These are phyloP conservation scores for Claviceps fusiformis DNA, from an alignment of 2,329 filamentous ascomycete species.

Conservation along the genomic window DNA sequence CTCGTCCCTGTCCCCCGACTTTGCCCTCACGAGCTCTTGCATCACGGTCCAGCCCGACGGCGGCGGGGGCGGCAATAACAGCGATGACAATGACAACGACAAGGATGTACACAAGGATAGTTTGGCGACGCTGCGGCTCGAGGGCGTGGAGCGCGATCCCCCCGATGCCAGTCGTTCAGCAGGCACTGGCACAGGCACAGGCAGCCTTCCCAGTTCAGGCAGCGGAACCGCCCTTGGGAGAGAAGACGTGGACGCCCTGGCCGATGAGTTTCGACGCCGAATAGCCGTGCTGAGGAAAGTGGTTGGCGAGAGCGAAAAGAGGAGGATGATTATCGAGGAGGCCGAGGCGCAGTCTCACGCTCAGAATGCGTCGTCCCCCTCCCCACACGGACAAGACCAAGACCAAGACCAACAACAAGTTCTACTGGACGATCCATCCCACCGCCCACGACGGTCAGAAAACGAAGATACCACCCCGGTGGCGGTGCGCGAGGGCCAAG, in stretches of 20 bases:
- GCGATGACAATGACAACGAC: not conserved
- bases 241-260: slow-evolving; percentile 36
- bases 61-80: slow-evolving; percentile 8
- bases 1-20: slow-evolving; percentile 59
- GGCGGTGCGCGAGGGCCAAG: no score
- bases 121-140: slow-evolving; percentile 20
- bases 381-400: not conserved
- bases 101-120: slow-evolving; percentile 4
- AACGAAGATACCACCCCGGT: no score
- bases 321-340: slow-evolving; percentile 18
- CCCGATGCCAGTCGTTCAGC: slow-evolving; percentile 10
- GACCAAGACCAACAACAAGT: not conserved
- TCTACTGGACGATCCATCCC: no score
- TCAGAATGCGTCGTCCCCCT: not conserved
- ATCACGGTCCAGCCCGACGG: slow-evolving; percentile 27
- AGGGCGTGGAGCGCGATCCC: slow-evolving; percentile 25
- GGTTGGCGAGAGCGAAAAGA: slow-evolving; percentile 36
- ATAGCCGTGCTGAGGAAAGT: slow-evolving; percentile 42
- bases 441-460: no score
- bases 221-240: slow-evolving; percentile 19
- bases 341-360: not conserved
- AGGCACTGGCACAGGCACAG: slow-evolving; percentile 1
- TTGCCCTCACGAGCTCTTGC: slow-evolving; percentile 42
- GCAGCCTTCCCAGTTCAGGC: slow-evolving; percentile 16
- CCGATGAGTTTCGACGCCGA: slow-evolving; percentile 43